Percentiles rank a stretch among this genome's conserved stretches.
These are phyloP conservation scores for Styphnolobium japonicum DNA, from an alignment of 306 rosid species.

Conservation along the genomic window DNA sequence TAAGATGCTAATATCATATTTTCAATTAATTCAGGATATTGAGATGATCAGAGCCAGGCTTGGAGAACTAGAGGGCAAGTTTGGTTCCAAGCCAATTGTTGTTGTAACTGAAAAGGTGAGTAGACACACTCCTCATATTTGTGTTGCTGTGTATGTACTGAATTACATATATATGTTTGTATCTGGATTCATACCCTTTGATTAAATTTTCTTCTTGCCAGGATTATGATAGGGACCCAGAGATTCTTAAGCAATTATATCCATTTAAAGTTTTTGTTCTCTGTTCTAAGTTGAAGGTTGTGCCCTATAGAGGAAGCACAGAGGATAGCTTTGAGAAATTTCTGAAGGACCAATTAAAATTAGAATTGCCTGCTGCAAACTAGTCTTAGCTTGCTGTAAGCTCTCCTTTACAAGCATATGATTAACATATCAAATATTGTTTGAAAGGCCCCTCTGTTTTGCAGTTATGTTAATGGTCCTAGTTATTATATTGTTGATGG, in stretches of 20 bases:
- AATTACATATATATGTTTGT: not conserved
- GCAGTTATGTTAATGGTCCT: not conserved
- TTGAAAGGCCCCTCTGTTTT: not conserved
- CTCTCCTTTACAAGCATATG: not conserved
- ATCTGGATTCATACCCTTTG: not conserved
- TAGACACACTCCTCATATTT: slow-evolving; percentile 7
- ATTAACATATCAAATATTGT: not conserved
- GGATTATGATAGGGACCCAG: slow-evolving; percentile 89
- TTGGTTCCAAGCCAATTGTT: slow-evolving; percentile 60
- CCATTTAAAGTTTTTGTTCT: slow-evolving; percentile 62
- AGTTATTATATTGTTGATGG: not conserved
- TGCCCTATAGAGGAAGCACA: slow-evolving; percentile 38
- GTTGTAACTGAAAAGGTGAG: slow-evolving; percentile 81
- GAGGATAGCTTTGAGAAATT: slow-evolving; percentile 63
- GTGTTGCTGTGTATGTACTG: not conserved
- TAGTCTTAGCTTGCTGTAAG: not conserved
- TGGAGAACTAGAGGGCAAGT: slow-evolving; percentile 52
- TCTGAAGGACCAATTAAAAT: slow-evolving; percentile 42
- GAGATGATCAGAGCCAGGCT: slow-evolving; percentile 53
- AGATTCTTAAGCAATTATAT: slow-evolving; percentile 50
- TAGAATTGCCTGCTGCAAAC: slow-evolving; percentile 26
- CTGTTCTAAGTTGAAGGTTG: slow-evolving; percentile 54
- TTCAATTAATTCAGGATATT: slow-evolving; percentile 52
- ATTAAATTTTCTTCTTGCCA: slow-evolving; percentile 28
- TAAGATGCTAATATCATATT: slow-evolving; percentile 1